Evolutionary conservation across 352 stramenopile genomes (phyloP), one percentile per base, ranked within the genome.

Genomic region (Globisporangium ultimum): DNA sequence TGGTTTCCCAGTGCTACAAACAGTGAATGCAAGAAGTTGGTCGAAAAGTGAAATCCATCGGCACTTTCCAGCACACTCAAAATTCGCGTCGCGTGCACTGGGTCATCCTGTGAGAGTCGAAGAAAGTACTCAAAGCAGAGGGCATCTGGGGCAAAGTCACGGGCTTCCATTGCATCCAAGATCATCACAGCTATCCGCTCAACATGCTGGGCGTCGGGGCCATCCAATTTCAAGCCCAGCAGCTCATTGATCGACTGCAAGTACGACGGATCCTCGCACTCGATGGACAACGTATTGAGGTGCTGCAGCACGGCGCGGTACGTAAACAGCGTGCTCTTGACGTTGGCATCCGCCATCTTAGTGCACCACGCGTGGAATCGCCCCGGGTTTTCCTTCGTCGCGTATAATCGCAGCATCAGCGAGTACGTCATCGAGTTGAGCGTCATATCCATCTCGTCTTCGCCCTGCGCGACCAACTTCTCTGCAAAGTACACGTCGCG

Each of bases 381-480:
- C n/a, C 70, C 59, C 28, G 77, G 67, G 56, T 88, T 62, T 21
- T 78, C 73, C 32, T 61, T 66, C 14, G 56, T 70, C 32, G 78
- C 77, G 32, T 84, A 88, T 53, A 91, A 61, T 22, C 76, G 71
- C 41, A 91, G 60, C 78, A 91, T 84, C 24, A 91, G 49, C 48
- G 79, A 84, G 53, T 87, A 89, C 12, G 79, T 89, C 82, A 89
- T 89, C 12, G 76, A 80, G 50, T 87, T 89, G 14, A 82, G 67
- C 43, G 68, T 3, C 38, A 88, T 70, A 0, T 59, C 51, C 14
- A 89, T 58, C 49, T 72, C 50, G 1, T 68, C 54, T 34, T 70
- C 50, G 2, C 76, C 79, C 1, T 86, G 67, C 0, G 48, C 47
- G 7, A 89, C 66, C 50, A 91, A 70, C 55, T 70, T 62, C 55